Percentiles rank a stretch among this genome's conserved stretches.
Conservation (phyloP, 2,329 filamentous ascomycete genomes). For the Periglandula ipomoeae region DNA sequence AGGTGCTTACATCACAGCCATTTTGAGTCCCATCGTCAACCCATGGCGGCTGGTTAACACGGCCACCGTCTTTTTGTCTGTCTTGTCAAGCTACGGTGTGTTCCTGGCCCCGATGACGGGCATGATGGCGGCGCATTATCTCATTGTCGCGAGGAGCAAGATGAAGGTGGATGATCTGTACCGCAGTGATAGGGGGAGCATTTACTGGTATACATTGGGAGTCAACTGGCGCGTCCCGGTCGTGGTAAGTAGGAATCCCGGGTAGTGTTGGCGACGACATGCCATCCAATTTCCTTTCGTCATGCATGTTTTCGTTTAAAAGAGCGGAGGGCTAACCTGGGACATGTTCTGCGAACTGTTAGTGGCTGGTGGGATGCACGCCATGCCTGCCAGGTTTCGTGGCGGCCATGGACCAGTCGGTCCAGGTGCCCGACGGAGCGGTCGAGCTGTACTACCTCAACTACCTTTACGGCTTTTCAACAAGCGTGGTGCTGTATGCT, state of each 20-base stretch:
- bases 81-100: slow-evolving; percentile 17
- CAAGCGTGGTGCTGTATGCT: too few species aligned
- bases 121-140: slow-evolving; percentile 22
- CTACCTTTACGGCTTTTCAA: too few species aligned
- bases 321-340: too few species aligned
- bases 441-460: too few species aligned
- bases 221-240: slow-evolving; percentile 28
- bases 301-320: too few species aligned
- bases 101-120: slow-evolving; percentile 17
- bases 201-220: slow-evolving; percentile 28
- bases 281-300: too few species aligned
- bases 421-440: too few species aligned
- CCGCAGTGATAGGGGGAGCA: slow-evolving; percentile 18
- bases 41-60: slow-evolving; percentile 21
- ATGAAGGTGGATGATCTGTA: slow-evolving; percentile 30
- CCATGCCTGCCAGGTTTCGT: too few species aligned
- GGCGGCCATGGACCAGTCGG: too few species aligned
- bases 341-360: neutral
- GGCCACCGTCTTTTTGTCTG: slow-evolving; percentile 17
- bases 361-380: too few species aligned
- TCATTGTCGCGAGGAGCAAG: slow-evolving; percentile 21
- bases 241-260: too few species aligned
- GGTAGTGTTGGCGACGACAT: neutral
- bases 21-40: slow-evolving; percentile 10
- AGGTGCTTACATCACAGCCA: slow-evolving; percentile 37